Conservation (phyloP, 1,139 yeast genomes). For the Geotrichum fermentans region DNA sequence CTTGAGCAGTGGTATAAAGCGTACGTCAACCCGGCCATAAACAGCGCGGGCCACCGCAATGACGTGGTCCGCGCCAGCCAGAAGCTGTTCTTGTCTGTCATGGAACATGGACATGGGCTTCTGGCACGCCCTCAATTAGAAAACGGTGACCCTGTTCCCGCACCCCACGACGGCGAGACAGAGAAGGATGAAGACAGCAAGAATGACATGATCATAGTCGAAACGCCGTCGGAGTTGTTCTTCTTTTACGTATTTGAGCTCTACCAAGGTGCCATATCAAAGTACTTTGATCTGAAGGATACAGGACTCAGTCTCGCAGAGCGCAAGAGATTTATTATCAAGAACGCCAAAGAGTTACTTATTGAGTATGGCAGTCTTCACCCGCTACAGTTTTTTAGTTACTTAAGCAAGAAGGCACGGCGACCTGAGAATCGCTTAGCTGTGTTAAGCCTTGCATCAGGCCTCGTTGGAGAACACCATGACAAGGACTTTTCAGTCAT, state of each 20-base stretch:
- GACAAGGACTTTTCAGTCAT: constrained; percentile 6
- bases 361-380: constrained; percentile 37
- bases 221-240: constrained; percentile 17
- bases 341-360: constrained; percentile 44
- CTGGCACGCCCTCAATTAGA: neutral
- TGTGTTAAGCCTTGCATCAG: constrained; percentile 15
- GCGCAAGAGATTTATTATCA: constrained; percentile 46
- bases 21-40: constrained; percentile 53
- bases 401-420: constrained; percentile 7
- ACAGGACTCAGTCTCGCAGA: constrained; percentile 17
- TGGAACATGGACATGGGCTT: constrained; percentile 26
- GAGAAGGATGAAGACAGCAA: constrained; percentile 22
- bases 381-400: neutral
- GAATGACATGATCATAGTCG: constrained; percentile 19
- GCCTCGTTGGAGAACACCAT: constrained; percentile 4
- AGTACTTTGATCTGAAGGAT: constrained; percentile 19
- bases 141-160: constrained; percentile 25
- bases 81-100: constrained; percentile 41
- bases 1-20: constrained; percentile 50
- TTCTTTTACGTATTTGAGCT: constrained; percentile 24
- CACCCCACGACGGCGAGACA: constrained; percentile 30
- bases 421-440: constrained; percentile 12
- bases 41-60: constrained; percentile 51
- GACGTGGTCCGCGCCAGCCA: constrained; percentile 43
- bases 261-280: constrained; percentile 13